These are phyloP conservation scores for Aspergillus puulaauensis DNA, from an alignment of 2,329 filamentous ascomycete genomes.

Conservation along the genomic window DNA sequence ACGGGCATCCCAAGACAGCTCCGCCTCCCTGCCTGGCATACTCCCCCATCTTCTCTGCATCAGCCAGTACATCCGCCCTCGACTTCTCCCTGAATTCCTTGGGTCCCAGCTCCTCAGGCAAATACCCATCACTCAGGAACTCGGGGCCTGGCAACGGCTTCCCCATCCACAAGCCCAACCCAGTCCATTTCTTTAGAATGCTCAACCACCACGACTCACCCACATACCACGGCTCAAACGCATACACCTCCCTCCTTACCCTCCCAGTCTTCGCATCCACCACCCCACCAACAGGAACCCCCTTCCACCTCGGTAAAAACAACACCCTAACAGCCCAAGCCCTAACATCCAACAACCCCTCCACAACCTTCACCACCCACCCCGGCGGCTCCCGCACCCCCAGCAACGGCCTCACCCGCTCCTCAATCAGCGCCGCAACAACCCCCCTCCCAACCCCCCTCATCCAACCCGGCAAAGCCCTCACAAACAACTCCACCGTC, in stretches of 20 bases:
- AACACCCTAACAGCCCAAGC: too few relatives aligned
- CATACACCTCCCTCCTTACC: neutral
- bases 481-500: neutral
- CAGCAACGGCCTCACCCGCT: constrained; percentile 1
- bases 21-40: constrained; percentile 1
- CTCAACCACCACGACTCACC: neutral
- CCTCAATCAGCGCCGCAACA: constrained; percentile 1
- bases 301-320: too few relatives aligned
- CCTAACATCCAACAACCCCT: too few relatives aligned
- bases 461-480: neutral
- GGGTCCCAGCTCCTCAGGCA: constrained; percentile 7
- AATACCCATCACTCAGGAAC: constrained; percentile 9
- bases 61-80: neutral
- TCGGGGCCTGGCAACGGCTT: too few relatives aligned
- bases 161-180: too few relatives aligned
- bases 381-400: neutral
- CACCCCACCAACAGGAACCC: too few relatives aligned
- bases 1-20: neutral
- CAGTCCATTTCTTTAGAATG: neutral
- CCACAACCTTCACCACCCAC: too few relatives aligned
- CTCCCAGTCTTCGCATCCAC: neutral
- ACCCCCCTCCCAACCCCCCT: neutral
- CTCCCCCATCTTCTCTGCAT: constrained; percentile 6
- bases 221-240: constrained; percentile 10
- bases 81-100: constrained; percentile 4